A percentile compares a stretch with the other conserved stretches of the same genome.
These are phyloP conservation scores for Skeletonema grethae DNA, from an alignment of 108 stramenopile genomes.

Conservation along the genomic window DNA sequence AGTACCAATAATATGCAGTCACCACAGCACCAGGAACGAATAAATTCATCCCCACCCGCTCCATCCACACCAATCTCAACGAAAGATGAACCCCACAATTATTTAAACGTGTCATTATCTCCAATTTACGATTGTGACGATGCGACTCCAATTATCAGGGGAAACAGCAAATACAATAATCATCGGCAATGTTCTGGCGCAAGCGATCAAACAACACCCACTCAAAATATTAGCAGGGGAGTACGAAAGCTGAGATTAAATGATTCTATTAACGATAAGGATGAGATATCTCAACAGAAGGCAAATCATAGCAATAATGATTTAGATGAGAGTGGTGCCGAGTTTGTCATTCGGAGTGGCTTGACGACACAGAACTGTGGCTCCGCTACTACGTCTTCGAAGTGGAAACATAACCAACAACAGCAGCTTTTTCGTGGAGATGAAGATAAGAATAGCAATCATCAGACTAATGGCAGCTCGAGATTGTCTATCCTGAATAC, in stretches of 20 bases:
- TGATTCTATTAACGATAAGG: not conserved
- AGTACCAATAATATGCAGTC: not conserved
- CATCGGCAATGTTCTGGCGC: not conserved
- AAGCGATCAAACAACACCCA: slow-evolving; percentile 1
- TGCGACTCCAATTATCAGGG: not conserved
- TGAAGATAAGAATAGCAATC: not conserved
- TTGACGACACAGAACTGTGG: not conserved
- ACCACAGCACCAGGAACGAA: not conserved
- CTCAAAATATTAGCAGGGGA: not conserved
- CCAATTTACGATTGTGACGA: slow-evolving; percentile 1
- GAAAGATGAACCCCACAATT: not conserved
- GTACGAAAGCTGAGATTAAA: not conserved
- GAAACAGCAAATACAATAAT: not conserved
- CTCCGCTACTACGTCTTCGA: not conserved
- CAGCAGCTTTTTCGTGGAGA: not conserved
- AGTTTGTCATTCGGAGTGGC: not conserved
- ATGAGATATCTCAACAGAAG: not conserved
- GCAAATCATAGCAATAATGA: not conserved
- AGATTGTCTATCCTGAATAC: not conserved
- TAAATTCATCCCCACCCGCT: not conserved
- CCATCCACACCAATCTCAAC: slow-evolving; percentile 3
- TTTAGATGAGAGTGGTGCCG: not conserved
- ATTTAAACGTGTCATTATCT: not conserved
- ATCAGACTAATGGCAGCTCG: not conserved
- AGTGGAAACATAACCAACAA: not conserved